Conservation (phyloP, 2,329 filamentous ascomycete genomes). For the Davidsoniella virescens region DNA sequence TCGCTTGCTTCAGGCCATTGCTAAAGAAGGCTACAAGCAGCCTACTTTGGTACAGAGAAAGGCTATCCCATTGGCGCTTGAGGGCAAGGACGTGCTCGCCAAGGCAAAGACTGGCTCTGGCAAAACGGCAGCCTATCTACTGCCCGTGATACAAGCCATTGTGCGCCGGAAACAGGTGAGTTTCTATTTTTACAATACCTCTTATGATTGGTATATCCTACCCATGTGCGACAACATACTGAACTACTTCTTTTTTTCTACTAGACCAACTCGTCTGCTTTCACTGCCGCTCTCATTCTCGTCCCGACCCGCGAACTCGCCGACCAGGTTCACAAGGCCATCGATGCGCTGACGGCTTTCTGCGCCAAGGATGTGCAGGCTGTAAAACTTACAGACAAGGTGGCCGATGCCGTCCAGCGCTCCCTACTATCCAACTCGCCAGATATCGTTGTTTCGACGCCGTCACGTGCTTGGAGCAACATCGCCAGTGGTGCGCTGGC, state of each 20-base stretch:
- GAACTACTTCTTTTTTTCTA: conserved; percentile 10
- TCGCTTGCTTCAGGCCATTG: conserved; percentile 71
- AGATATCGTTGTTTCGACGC: conserved; percentile 82
- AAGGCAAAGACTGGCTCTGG: conserved; percentile 91
- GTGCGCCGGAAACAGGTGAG: conserved; percentile 58
- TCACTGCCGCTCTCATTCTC: conserved; percentile 66
- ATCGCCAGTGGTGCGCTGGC: conserved; percentile 48
- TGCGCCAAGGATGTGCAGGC: conserved; percentile 70
- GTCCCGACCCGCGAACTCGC: conserved; percentile 91
- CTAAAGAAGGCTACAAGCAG: conserved; percentile 64
- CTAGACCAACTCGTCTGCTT: conserved; percentile 30
- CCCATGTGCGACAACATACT: not conserved
- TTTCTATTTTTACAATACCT: not conserved
- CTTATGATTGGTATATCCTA: not conserved
- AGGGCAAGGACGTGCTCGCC: conserved; percentile 78
- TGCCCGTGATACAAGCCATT: conserved; percentile 75
- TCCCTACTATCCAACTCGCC: conserved; percentile 73
- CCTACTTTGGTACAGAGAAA: conserved; percentile 81
- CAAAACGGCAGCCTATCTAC: conserved; percentile 90
- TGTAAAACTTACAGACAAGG: conserved; percentile 78
- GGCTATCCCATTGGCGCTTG: conserved; percentile 73
- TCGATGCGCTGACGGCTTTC: conserved; percentile 62
- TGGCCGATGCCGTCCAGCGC: conserved; percentile 75
- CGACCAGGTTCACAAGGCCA: conserved; percentile 69
- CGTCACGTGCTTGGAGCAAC: conserved; percentile 65